Evolutionary conservation across 371 early-diverging fungal species (phyloP).

Genomic region (Zopfochytrium polystomum): DNA sequence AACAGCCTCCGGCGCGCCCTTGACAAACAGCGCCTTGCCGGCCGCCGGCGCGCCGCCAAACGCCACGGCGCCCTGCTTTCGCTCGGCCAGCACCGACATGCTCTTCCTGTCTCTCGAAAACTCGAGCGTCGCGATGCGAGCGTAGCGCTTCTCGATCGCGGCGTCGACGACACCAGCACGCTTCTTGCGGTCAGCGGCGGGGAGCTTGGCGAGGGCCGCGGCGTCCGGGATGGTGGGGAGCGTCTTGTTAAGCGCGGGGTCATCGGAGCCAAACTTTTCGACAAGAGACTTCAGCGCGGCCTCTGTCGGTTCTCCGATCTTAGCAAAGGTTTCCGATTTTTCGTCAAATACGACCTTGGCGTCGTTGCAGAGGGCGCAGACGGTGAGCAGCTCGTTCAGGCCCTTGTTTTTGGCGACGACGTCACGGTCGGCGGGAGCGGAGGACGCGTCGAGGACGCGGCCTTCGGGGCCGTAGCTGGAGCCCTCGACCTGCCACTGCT

Average conservation of each 20-base stretch:
- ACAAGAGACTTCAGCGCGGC: no score
- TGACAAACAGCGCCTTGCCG: no score
- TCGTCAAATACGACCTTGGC: constrained; percentile 76
- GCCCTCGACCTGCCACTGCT: constrained; percentile 75
- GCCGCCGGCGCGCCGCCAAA: constrained; percentile 19
- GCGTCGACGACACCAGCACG: no score
- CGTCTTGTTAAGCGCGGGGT: no score
- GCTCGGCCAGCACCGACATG: no score
- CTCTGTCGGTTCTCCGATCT: constrained; percentile 97
- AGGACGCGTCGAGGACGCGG: constrained; percentile 54
- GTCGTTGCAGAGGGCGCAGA: constrained; percentile 92
- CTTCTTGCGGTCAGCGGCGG: constrained; percentile 18
- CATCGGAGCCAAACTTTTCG: no score
- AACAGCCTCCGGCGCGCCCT: constrained; percentile 93
- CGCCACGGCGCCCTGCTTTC: constrained; percentile 29
- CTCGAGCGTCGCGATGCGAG: constrained; percentile 74
- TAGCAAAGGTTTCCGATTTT: constrained; percentile 54
- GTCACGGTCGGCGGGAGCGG: constrained; percentile 49
- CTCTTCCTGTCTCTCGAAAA: constrained; percentile 93
- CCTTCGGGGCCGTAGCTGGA: constrained; percentile 84
- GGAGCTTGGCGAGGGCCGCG: constrained; percentile 25
- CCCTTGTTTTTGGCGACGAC: no score
- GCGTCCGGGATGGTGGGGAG: constrained; percentile 27
- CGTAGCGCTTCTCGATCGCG: no score
- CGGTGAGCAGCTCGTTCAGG: constrained; percentile 70